phyloP scores from a whole-genome alignment of 768 basidiomycete species.

The Rhodotorula graminis region DNA sequence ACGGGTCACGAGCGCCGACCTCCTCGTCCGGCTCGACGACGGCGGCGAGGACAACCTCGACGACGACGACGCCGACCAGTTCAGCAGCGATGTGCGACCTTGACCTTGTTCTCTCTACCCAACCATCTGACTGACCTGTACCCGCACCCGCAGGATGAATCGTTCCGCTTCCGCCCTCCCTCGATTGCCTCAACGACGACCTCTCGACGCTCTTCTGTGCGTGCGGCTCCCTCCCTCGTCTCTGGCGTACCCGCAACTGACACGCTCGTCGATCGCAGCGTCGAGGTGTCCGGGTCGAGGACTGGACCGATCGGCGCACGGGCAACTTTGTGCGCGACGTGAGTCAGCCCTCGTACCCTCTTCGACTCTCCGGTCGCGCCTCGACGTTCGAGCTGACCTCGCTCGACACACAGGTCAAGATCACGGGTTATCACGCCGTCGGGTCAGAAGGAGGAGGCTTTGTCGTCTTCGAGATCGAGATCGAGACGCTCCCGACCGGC shows the following conservation, averaged over 20 bases:
- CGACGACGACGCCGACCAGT: background rate
- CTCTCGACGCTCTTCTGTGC: constrained; percentile 25
- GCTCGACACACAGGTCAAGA: constrained; percentile 8
- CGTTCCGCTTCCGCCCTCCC: constrained; percentile 27
- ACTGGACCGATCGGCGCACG: constrained; percentile 17
- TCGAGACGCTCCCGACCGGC: constrained; percentile 9
- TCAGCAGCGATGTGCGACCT: constrained; percentile 25
- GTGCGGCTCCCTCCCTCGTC: too few relatives aligned
- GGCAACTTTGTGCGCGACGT: constrained; percentile 35
- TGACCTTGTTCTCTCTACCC: accelerated
- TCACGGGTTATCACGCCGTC: constrained; percentile 22
- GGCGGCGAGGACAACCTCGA: background rate
- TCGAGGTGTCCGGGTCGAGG: constrained; percentile 27
- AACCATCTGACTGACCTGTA: background rate
- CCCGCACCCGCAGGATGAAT: constrained; percentile 11
- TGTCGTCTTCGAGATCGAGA: constrained; percentile 38
- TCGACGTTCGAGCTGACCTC: background rate
- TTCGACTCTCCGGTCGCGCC: too few relatives aligned
- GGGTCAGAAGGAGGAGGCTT: constrained; percentile 32
- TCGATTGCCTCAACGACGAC: constrained; percentile 29
- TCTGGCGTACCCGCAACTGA: too few relatives aligned
- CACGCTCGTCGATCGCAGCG: constrained; percentile 17
- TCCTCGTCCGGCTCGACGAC: background rate
- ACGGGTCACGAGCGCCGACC: constrained; percentile 17
- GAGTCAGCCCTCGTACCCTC: background rate